Conservation (phyloP, 108 stramenopile species). For the Discostella pseudostelligera region DNA sequence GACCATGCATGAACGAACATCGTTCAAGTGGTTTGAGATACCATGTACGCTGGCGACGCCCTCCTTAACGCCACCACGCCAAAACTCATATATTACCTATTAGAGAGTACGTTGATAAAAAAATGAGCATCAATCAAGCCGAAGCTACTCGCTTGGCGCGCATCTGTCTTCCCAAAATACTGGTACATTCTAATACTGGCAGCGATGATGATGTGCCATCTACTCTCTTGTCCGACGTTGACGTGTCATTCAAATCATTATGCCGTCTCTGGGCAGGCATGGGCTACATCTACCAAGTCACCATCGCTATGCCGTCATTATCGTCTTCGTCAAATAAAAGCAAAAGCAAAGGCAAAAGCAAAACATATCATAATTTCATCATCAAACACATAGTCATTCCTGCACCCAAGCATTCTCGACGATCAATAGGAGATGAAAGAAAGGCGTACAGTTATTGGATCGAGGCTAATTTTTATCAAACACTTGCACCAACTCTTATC, state of each 20-base stretch:
- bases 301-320: background rate
- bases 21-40: too few species aligned
- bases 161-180: slow-evolving; percentile 5
- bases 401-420: slow-evolving; percentile 16
- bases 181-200: background rate
- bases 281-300: slow-evolving; percentile 65
- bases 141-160: slow-evolving; percentile 7
- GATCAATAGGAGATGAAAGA: slow-evolving; percentile 60
- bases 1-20: too few species aligned
- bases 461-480: slow-evolving; percentile 71
- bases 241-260: slow-evolving; percentile 2
- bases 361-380: slow-evolving; percentile 21
- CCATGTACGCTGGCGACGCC: too few species aligned
- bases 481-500: slow-evolving; percentile 33
- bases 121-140: slow-evolving; percentile 11
- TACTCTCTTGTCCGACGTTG: background rate
- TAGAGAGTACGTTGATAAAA: too few species aligned
- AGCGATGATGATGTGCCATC: background rate
- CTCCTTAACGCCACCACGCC: too few species aligned
- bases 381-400: slow-evolving; percentile 55
- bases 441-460: slow-evolving; percentile 63
- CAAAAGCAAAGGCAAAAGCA: background rate
- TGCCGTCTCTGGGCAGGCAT: slow-evolving; percentile 47
- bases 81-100: too few species aligned
- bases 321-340: background rate